Evolutionary conservation across 495 filamentous ascomycete genomes (phyloP), one percentile per base, ranked within the genome.

Genomic region (Aspergillus homomorphus): DNA sequence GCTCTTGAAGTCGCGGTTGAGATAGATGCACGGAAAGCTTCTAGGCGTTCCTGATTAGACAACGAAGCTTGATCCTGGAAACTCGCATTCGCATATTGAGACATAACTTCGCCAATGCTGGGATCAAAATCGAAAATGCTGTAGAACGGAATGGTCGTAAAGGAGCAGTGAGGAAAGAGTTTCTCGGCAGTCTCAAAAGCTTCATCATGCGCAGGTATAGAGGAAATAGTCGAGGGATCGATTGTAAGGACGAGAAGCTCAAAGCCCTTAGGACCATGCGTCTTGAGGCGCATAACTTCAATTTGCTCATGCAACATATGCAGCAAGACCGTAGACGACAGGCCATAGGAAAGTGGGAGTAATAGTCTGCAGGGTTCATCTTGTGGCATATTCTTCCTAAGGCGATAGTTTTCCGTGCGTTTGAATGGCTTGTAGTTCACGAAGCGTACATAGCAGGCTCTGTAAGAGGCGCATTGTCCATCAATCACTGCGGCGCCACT

Each of bases 331-430:
- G 86, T 80, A 0, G 93, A 97, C 9, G 88, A 94, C 3, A 89
- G 77, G 0, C 95, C 94, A 60, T 91, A 85, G 1, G 92, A 96
- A 4, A 96, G 64, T 1, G 91, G 89, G 15, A 98, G 72, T 2
- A 96, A 77, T 23, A 96, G 78, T 51, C 77, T 82, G 50, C 76
- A 75, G 53, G 79, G 73, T 30, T 70, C 50, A 45, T 70, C 65
- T 45, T 69, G 63, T 49, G 61, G 72, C 54, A 65, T 62, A 49
- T 58, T 72, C 59, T 61, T 69, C 64, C 61, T 65, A 50, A 62
- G 75, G 68, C 65, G 78, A 70, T 85, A 88, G 45, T 74, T 77
- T 65, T 89, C 88, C 77, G 93, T 88, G 43, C 90, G 89, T 63
- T 90, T 91, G 61, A 89, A 71, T 60, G 85, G 82, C 67, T 97